Evolutionary conservation across 805 yeast species (phyloP).

Genomic region (Blastobotrys terrestris): DNA sequence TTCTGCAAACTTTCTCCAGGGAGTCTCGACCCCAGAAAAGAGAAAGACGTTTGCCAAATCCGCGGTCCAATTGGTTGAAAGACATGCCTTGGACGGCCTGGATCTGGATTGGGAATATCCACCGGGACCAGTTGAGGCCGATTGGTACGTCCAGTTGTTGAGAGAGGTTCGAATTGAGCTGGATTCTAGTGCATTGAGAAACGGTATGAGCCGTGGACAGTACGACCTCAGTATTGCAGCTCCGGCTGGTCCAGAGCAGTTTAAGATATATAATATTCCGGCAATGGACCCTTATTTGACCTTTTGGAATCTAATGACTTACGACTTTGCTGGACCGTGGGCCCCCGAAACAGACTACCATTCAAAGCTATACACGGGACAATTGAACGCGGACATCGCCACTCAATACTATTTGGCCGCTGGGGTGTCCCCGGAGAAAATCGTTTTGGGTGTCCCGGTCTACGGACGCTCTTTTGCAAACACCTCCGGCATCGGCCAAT

Average conservation of each 20-base stretch:
- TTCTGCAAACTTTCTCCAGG: conserved; percentile 43
- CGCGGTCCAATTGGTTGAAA: conserved; percentile 40
- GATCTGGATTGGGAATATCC: conserved; percentile 98
- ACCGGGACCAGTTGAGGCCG: conserved; percentile 39
- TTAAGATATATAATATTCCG: conserved; percentile 38
- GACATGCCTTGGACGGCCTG: conserved; percentile 76
- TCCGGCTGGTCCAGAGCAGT: conserved; percentile 54
- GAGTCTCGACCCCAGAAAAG: conserved; percentile 33
- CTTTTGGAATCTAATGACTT: conserved; percentile 86
- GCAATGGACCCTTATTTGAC: conserved; percentile 55
- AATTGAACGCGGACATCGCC: conserved; percentile 44
- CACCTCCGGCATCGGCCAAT: conserved; percentile 37
- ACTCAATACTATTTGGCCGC: conserved; percentile 37
- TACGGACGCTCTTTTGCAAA: conserved; percentile 61
- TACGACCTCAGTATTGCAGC: conserved; percentile 65
- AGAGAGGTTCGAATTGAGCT: conserved; percentile 36
- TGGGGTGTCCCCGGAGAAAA: conserved; percentile 44
- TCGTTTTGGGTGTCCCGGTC: conserved; percentile 80
- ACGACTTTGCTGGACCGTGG: conserved; percentile 84
- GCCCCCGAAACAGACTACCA: conserved; percentile 56
- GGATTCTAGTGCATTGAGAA: conserved; percentile 32
- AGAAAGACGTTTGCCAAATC: conserved; percentile 45
- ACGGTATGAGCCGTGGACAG: conserved; percentile 21
- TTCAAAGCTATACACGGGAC: conserved; percentile 54
- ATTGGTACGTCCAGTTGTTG: conserved; percentile 40